Evolutionary conservation across 2,329 filamentous ascomycete species (phyloP).

Genomic region (Colletotrichum plurivorum): DNA sequence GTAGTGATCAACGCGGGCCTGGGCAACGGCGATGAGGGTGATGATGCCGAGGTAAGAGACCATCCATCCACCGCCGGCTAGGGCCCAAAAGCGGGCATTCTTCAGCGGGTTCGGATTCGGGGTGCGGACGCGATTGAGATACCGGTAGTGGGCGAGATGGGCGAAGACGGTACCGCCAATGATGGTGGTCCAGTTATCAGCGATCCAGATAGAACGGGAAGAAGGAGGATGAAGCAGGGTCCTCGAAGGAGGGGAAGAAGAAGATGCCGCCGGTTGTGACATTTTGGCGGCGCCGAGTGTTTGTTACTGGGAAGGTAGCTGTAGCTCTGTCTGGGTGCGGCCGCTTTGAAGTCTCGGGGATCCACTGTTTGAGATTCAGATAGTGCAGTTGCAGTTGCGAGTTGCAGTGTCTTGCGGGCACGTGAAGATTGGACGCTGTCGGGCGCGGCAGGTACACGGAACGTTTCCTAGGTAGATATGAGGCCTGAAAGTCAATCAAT

Average conservation of each 20-base stretch:
- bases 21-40: conserved; percentile 37
- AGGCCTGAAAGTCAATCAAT: neutral
- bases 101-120: conserved; percentile 38
- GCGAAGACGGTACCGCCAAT: conserved; percentile 36
- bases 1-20: conserved; percentile 38
- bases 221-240: conserved; percentile 37
- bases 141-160: conserved; percentile 41
- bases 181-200: conserved; percentile 41
- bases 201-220: conserved; percentile 33
- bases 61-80: conserved; percentile 41
- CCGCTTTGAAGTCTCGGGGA: neutral
- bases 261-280: neutral
- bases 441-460: no score
- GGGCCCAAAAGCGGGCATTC: conserved; percentile 42
- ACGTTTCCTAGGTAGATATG: neutral
- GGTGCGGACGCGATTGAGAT: conserved; percentile 36
- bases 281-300: conserved; percentile 5
- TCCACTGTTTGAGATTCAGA: neutral
- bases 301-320: neutral
- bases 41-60: conserved; percentile 39
- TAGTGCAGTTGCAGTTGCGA: neutral
- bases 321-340: neutral
- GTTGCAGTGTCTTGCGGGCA: neutral
- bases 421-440: neutral
- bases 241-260: conserved; percentile 7